Percentiles rank a stretch among this genome's conserved stretches.
phyloP scores from a whole-genome alignment of 2,329 filamentous ascomycete genomes.

The Zasmidium citrigriseum region DNA sequence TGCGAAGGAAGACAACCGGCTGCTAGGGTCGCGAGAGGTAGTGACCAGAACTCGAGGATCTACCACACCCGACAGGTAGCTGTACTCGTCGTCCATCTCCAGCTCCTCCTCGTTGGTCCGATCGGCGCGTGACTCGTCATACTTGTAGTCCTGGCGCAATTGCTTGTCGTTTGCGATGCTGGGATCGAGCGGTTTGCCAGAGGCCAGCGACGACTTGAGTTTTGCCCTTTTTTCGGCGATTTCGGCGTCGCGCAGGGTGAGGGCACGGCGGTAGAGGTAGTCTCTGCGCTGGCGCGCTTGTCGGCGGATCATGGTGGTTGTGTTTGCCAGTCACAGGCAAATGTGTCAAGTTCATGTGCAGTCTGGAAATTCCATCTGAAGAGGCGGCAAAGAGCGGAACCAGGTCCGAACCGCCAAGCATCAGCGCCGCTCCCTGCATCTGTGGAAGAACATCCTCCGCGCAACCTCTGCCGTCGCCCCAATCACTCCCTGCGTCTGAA shows the following conservation, averaged over 20 bases:
- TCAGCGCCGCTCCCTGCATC: neutral
- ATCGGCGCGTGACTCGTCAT: constrained; percentile 79
- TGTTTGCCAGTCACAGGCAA: neutral
- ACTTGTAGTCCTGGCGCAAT: constrained; percentile 85
- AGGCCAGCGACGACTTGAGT: constrained; percentile 81
- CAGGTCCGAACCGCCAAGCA: too few relatives aligned
- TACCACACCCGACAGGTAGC: constrained; percentile 83
- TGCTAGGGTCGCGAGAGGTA: constrained; percentile 84
- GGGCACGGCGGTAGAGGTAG: constrained; percentile 87
- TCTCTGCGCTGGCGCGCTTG: constrained; percentile 79
- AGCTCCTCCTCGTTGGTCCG: constrained; percentile 67
- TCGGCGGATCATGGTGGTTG: constrained; percentile 53
- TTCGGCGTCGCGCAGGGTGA: constrained; percentile 86
- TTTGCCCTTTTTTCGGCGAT: constrained; percentile 89
- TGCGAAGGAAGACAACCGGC: constrained; percentile 81
- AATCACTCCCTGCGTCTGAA: neutral
- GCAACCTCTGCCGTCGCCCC: neutral
- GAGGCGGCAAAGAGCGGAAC: neutral
- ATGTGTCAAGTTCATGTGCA: neutral
- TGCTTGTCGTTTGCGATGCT: constrained; percentile 82
- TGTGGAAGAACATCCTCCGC: neutral
- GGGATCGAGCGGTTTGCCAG: constrained; percentile 81
- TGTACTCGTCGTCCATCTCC: constrained; percentile 86
- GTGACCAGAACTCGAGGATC: constrained; percentile 89
- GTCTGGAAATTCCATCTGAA: neutral